These are phyloP conservation scores for Cymbidium sinense DNA, from an alignment of 106 monocot species.

Conservation along the genomic window DNA sequence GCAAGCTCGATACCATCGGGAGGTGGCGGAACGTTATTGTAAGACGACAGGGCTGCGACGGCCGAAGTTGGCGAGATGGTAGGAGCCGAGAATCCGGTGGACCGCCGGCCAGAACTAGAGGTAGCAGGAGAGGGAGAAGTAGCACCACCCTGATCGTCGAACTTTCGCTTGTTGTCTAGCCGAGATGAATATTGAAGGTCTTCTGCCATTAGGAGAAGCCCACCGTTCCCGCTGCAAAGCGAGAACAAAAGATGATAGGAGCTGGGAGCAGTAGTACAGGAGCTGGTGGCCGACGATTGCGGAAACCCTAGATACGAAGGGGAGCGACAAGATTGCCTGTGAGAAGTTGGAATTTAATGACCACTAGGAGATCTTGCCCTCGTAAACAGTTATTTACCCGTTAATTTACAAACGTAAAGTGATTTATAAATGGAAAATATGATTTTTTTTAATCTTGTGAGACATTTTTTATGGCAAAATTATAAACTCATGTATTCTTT, in stretches of 20 bases:
- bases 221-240: neutral
- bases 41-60: slow-evolving; percentile 15
- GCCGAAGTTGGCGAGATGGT: slow-evolving; percentile 3
- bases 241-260: neutral
- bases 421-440: no score
- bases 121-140: slow-evolving; percentile 3
- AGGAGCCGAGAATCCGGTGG: slow-evolving; percentile 18
- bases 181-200: slow-evolving; percentile 37
- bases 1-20: slow-evolving; percentile 48
- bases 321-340: neutral
- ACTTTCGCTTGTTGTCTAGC: slow-evolving; percentile 57
- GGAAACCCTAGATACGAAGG: neutral
- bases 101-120: slow-evolving; percentile 9
- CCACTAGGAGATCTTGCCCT: no score
- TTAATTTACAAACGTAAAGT: no score
- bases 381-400: no score
- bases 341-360: no score
- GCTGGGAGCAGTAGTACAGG: neutral
- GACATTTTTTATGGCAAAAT: no score
- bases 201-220: slow-evolving; percentile 48
- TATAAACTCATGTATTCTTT: no score
- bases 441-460: no score
- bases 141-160: slow-evolving; percentile 26
- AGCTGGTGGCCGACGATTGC: neutral
- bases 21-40: slow-evolving; percentile 46